Evolutionary conservation across 352 stramenopile genomes (phyloP).

Genomic region (Elongisporangium anandrum): DNA sequence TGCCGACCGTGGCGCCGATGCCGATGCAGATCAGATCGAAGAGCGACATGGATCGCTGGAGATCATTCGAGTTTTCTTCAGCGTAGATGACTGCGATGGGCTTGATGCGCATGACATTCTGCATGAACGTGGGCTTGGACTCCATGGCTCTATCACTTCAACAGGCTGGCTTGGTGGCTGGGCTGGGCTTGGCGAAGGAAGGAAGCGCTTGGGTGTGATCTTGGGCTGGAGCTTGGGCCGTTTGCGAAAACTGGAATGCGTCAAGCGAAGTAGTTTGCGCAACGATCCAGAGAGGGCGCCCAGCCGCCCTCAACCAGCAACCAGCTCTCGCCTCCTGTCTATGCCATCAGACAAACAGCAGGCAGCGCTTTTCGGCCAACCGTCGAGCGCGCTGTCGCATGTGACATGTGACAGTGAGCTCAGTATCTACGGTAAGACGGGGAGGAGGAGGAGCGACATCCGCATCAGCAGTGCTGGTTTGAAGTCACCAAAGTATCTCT

Average conservation of each 20-base stretch:
- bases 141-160: not conserved
- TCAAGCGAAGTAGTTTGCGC: not conserved
- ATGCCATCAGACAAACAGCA: not conserved
- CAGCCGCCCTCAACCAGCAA: not conserved
- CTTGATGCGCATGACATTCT: conserved; percentile 18
- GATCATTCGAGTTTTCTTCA: conserved; percentile 21
- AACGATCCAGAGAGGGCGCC: not conserved
- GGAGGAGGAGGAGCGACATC: not conserved
- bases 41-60: conserved; percentile 28
- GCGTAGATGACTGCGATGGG: conserved; percentile 22
- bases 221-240: not conserved
- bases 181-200: not conserved
- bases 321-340: not conserved
- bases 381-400: not conserved
- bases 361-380: not conserved
- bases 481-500: not conserved
- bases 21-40: conserved; percentile 69
- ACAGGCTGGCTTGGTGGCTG: not conserved
- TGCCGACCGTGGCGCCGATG: conserved; percentile 73
- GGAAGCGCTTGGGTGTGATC: not conserved
- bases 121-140: conserved; percentile 2
- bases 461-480: not conserved
- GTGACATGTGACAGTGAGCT: not conserved
- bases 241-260: not conserved
- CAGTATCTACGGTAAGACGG: too few relatives aligned